Evolutionary conservation across 139 green algal genomes (phyloP).

Genomic region (Coccomyxa sp.): DNA sequence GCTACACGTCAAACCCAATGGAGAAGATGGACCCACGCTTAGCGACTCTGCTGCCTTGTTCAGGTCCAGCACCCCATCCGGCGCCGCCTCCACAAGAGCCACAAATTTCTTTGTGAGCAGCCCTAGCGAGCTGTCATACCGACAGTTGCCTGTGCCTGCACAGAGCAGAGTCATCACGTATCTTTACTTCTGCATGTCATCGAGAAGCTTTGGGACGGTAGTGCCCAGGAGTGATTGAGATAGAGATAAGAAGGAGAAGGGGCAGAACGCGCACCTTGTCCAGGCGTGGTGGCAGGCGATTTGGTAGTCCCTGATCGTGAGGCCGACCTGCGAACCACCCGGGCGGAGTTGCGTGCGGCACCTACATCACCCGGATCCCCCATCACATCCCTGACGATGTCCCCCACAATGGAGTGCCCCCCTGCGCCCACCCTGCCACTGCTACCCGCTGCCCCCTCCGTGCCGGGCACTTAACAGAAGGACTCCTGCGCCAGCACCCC

Average conservation of each 20-base stretch:
- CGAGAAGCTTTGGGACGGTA: too few species aligned
- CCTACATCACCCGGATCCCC: not conserved
- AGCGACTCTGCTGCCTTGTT: slow-evolving; percentile 85
- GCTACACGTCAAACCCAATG: not conserved
- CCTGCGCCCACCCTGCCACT: too few species aligned
- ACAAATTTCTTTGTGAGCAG: slow-evolving; percentile 94
- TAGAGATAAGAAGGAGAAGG: not conserved
- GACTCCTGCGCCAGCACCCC: too few species aligned
- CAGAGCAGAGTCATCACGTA: too few species aligned
- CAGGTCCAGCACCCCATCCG: slow-evolving; percentile 79
- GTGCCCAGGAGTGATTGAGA: too few species aligned
- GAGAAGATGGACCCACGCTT: slow-evolving; percentile 33
- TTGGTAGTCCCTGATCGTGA: not conserved
- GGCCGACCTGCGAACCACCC: not conserved
- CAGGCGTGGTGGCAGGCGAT: not conserved
- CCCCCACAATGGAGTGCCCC: too few species aligned
- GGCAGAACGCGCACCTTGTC: not conserved
- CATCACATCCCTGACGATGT: not conserved
- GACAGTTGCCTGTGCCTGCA: slow-evolving; percentile 24
- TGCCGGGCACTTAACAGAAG: too few species aligned
- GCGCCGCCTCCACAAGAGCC: slow-evolving; percentile 65
- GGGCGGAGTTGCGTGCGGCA: not conserved
- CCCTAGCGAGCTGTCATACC: slow-evolving; percentile 81
- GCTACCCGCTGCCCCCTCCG: too few species aligned
- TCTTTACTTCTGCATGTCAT: too few species aligned